Base-by-base conservation (phyloP, 306 rosid species). In the Rosa chinensis region DNA sequence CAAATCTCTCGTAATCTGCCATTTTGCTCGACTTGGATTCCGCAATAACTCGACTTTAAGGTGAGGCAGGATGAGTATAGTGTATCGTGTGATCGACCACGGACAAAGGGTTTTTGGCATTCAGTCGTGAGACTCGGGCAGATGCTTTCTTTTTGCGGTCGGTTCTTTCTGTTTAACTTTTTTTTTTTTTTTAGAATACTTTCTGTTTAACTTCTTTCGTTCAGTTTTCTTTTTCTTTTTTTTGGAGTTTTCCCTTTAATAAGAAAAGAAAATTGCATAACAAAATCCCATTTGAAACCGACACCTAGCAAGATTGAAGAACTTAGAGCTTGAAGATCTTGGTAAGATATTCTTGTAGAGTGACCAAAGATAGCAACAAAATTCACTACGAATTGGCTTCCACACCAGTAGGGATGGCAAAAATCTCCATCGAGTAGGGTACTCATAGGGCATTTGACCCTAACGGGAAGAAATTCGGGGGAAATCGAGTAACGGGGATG, bases 121-220 rank as follows among this genome's bases (percentile, higher is more conserved):
- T 28, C 18, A 25, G 67, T 32, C 67, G 14, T 23, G 28, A 56
- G 63, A 56, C 66, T 23, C 66, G 8, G 67, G 64, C 64, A 58
- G 67, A 61, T 61, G 37, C 67, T 61, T 61, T 61, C 67, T 61
- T 61, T 61, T 10, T 58, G 61, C 61, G 61, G 25, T 23, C 37
- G 32, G 32, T 59, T 58, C 32, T 62, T 25, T 61, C 17, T 25
- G 8, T 4, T 62, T 5, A 62, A 28, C 32, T 1, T 28, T 20
- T 8, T 8, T 20, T 3, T 3, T 20, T 18, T 53, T 13, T 49
- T 44, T 44, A 1, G 1, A 28, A 28, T 28, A 28, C 32, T 62
- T 25, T 61, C 17, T 25, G 8, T 11, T 62, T 5, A 62, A 21
- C 35, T 58, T 58, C 64, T 58, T 21, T 25, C 64, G 21, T 7